Evolutionary conservation across 2,329 filamentous ascomycete genomes (phyloP), one percentile per base, ranked within the genome.

Genomic region (Beauveria sp.): DNA sequence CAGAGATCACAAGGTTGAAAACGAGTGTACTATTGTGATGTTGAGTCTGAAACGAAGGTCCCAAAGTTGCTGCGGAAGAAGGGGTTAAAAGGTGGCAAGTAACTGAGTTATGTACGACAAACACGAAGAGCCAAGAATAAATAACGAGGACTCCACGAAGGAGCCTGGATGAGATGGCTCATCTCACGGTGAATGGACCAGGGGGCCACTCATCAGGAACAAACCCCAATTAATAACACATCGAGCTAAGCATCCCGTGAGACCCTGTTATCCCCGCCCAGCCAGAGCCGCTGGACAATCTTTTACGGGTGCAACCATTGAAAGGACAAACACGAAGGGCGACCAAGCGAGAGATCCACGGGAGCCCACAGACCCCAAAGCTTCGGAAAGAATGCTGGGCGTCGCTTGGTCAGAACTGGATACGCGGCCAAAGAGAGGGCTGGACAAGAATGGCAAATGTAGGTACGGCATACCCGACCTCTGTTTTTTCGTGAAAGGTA

Each of bases 11-110:
- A 22, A 58, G 40, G n/a, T 20, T 3, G 40, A n/a, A 50, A 61
- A 61, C 46, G 59, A 61, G 20, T 46, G 58, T 60, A 50, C 20
- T 46, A 9, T 38, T 38, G 40, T 43, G 55, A 40, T 8, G n/a
- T 20, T 16, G 20, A 38, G n/a, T 52, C 22, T 49, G 42, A 54
- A 60, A 53, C 40, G 28, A 60, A 46, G 14, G 58, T 47, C 58
- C 26, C 28, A 38, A 14, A 51, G 45, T 26, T 30, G 47, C 57
- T 55, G 24, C 28, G 22, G 18, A 28, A 24, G 38, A 30, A 47
- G 55, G 30, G 45, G 45, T 24, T 38, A 22, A 28, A 24, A 16
- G 18, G 30, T 50, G 34, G 16, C 45, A 58, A 51, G 24, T 52
- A 8, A 34, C 56, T 16, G 28, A 12, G 52, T 52, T 59, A 58